Percentiles rank a stretch among this genome's conserved stretches.
phyloP scores from a whole-genome alignment of 805 yeast genomes.

The Saturnispora galanensis region DNA sequence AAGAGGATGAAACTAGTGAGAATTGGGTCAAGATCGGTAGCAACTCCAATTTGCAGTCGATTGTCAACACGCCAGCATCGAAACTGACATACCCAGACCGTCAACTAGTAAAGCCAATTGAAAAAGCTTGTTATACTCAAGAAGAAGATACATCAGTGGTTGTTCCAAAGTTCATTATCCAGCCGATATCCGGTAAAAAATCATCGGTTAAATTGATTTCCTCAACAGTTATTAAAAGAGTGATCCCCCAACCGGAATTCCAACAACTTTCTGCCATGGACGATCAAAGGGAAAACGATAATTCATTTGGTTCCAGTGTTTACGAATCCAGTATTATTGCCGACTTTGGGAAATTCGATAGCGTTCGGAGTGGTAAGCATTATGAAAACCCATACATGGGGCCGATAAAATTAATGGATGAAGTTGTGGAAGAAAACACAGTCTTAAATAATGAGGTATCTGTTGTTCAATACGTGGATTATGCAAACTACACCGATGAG shows the following conservation, averaged over 20 bases:
- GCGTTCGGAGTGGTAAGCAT: neutral
- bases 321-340: slow-evolving; percentile 7
- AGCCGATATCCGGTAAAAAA: neutral
- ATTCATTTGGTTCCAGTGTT: slow-evolving; percentile 9
- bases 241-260: neutral
- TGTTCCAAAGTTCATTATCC: too few species aligned
- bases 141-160: neutral
- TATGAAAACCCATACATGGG: slow-evolving; percentile 5
- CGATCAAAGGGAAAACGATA: neutral
- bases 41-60: neutral
- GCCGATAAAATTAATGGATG: neutral
- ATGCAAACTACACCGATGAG: neutral
- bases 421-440: neutral
- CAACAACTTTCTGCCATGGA: neutral
- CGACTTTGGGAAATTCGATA: slow-evolving; percentile 5
- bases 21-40: slow-evolving; percentile 9
- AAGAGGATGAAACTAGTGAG: neutral
- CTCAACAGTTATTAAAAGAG: neutral
- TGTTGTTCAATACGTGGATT: neutral
- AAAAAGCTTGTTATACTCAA: neutral
- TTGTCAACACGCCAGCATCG: neutral
- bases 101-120: neutral
- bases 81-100: neutral
- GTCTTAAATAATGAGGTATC: neutral
- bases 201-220: slow-evolving; percentile 3